Percentiles rank a stretch among this genome's conserved stretches.
Evolutionary conservation across 805 yeast species (phyloP).

Genomic region (Clavispora phyllophila): DNA sequence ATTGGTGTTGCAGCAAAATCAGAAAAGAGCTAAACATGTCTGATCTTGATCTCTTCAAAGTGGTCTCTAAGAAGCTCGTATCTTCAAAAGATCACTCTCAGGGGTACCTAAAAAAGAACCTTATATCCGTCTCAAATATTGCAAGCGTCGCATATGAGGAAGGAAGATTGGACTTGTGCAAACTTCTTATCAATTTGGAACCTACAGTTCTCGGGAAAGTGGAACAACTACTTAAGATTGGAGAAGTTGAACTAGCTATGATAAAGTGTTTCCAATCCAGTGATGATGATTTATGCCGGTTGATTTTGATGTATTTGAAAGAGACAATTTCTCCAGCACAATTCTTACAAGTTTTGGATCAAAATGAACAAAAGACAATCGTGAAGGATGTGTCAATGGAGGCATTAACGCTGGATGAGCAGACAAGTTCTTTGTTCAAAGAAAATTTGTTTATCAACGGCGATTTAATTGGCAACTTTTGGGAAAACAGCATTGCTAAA

Average conservation of each 20-base stretch:
- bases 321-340: slow-evolving; percentile 57
- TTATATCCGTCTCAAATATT: slow-evolving; percentile 49
- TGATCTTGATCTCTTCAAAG: slow-evolving; percentile 55
- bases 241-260: slow-evolving; percentile 66
- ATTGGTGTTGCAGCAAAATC: slow-evolving; percentile 80
- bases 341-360: slow-evolving; percentile 62
- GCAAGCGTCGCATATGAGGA: slow-evolving; percentile 70
- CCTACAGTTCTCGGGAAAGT: slow-evolving; percentile 58
- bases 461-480: slow-evolving; percentile 33
- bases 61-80: slow-evolving; percentile 44
- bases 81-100: slow-evolving; percentile 24
- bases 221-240: slow-evolving; percentile 57
- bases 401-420: slow-evolving; percentile 15
- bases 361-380: slow-evolving; percentile 28
- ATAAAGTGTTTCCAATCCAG: slow-evolving; percentile 58
- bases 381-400: slow-evolving; percentile 27
- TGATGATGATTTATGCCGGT: slow-evolving; percentile 54
- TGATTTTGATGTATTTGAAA: slow-evolving; percentile 51
- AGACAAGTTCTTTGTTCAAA: slow-evolving; percentile 7
- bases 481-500: slow-evolving; percentile 29
- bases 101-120: slow-evolving; percentile 21
- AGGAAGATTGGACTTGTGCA: slow-evolving; percentile 69
- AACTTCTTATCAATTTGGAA: slow-evolving; percentile 64
- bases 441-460: slow-evolving; percentile 29
- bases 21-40: slow-evolving; percentile 45